Percentiles rank a stretch among this genome's conserved stretches.
Conservation (phyloP, 257 asterid genomes). For the Gynochthodes officinalis region DNA sequence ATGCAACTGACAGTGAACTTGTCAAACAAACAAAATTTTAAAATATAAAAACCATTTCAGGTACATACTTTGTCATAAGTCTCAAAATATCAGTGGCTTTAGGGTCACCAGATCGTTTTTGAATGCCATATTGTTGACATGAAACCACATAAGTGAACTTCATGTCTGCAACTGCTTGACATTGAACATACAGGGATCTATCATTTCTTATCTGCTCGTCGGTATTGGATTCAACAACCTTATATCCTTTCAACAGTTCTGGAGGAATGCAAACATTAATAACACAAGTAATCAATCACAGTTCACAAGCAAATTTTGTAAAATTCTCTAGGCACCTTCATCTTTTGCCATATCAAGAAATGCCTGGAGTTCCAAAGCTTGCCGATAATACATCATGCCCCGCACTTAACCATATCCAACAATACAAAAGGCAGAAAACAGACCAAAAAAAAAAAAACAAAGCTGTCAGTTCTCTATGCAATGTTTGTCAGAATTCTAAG, state of each 20-base stretch:
- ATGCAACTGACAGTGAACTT: conserved; percentile 24
- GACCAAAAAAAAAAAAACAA: not conserved
- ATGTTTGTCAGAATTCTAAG: not conserved
- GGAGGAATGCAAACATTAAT: conserved; percentile 25
- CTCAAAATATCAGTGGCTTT: conserved; percentile 81
- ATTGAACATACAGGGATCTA: conserved; percentile 69
- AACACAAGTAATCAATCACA: conserved; percentile 13
- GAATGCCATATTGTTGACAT: conserved; percentile 87
- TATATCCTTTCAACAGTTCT: conserved; percentile 93
- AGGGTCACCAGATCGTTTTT: conserved; percentile 78
- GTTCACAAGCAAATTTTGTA: conserved; percentile 10
- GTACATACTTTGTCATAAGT: conserved; percentile 81
- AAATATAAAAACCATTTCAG: not conserved
- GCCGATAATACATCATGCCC: conserved; percentile 99
- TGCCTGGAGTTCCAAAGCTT: conserved; percentile 96
- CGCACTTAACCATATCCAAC: conserved; percentile 48
- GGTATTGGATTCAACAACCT: conserved; percentile 64
- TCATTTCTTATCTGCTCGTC: conserved; percentile 65
- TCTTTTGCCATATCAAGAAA: conserved; percentile 97
- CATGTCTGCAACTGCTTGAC: conserved; percentile 95
- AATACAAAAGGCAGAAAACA: not conserved
- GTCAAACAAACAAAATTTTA: not conserved
- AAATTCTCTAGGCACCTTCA: conserved; percentile 55
- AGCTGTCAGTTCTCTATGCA: not conserved
- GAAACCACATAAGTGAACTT: conserved; percentile 93